Base-by-base conservation (phyloP, 2,329 filamentous ascomycete genomes). In the Monosporascus cannonballus region DNA sequence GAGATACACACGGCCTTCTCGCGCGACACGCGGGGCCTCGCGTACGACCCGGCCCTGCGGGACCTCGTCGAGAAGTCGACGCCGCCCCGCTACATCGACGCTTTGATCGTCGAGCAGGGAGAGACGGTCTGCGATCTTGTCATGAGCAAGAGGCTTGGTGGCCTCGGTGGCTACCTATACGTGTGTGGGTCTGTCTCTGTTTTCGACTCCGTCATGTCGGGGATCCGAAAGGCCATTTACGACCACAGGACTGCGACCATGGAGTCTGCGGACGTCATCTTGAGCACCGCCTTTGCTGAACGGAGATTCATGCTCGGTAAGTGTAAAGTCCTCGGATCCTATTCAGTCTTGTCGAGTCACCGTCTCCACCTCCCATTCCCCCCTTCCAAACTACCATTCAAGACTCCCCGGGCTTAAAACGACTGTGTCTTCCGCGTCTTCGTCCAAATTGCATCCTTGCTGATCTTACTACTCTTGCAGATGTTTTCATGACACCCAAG, bases 401-500 rank as follows among this genome's bases (percentile, higher is more conserved):
- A 30, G 3, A 30, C 11, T 14, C 27, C 27, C 30, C 30, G 9
- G 7, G 30, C 4, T 34, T 34, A 14, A 14, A 30, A 34, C 30
- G 30, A 34, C 30, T 30, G 9, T 14, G 9, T 14, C 11, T 34
- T 34, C 30, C 11, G 11, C 11, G 4, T 34, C 2, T 34, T 34
- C 30, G 11, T 34, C 30, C 11, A 34, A 34, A 34, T 34, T 34
- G 9, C 9, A 14, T 34, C 27, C 30, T 34, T 34, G 30, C 30
- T 34, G 4, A 34, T 34, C 11, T 34, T 14, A 14, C 1, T 34
- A 34, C 30, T 14, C 11, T 14, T 34, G 30, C 30, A 34, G 30
- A 81, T 53, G 76, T 81, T 41, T 81, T 81, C 62, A 80, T 80
- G 77, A 76, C 76, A 1, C 78, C 78, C 1, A 77, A 75, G 52